Conservation (phyloP, 2,329 filamentous ascomycete species). For the Blastomyces gilchristii region DNA sequence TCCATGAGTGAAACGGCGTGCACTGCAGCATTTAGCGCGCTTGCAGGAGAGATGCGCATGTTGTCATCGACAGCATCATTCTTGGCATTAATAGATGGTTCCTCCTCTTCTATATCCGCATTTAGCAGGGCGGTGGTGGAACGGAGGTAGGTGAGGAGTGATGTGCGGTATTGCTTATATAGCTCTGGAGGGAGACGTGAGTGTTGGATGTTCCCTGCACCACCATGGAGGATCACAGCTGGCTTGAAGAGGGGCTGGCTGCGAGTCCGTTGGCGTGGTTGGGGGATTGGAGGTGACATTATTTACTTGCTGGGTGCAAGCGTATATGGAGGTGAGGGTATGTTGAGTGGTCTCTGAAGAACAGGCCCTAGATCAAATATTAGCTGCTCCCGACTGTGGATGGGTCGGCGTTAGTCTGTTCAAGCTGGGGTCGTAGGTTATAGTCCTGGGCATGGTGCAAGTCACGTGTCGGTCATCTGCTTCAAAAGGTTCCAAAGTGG, state of each 20-base stretch:
- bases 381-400: not conserved
- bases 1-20: conserved; percentile 68
- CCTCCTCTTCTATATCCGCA: conserved; percentile 9
- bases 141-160: conserved; percentile 53
- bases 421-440: no score
- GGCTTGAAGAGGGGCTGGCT: conserved; percentile 34
- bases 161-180: conserved; percentile 49
- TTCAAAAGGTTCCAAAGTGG: not conserved
- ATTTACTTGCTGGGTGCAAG: not conserved
- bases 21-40: conserved; percentile 63
- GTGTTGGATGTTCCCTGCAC: conserved; percentile 59
- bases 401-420: not conserved
- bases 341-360: not conserved
- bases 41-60: conserved; percentile 20
- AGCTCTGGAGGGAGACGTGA: conserved; percentile 48
- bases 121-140: conserved; percentile 34
- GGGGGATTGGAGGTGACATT: conserved; percentile 3
- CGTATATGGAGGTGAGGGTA: not conserved
- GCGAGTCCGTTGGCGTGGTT: not conserved
- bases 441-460: not conserved
- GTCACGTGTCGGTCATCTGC: not conserved
- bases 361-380: not conserved
- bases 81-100: not conserved
- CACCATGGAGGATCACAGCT: conserved; percentile 60
- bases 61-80: not conserved